A percentile compares a stretch with the other conserved stretches of the same genome.
phyloP scores from a whole-genome alignment of 169 alveolate genomes.

The Eimeria zaria region DNA sequence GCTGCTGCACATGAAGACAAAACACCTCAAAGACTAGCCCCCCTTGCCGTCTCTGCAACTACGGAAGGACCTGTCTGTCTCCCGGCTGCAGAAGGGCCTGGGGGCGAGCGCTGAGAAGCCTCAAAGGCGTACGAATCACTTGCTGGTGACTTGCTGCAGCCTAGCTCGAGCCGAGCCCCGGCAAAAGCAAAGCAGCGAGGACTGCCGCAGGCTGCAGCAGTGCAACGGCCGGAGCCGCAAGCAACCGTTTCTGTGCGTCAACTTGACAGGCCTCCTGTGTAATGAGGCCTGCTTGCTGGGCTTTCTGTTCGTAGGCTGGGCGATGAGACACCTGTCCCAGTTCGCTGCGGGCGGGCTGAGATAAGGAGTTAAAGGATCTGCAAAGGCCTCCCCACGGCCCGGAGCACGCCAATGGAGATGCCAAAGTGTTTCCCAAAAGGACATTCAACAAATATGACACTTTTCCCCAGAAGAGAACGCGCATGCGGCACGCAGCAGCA shows the following conservation, averaged over 20 bases:
- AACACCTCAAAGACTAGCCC: background rate
- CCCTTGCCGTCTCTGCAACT: slow-evolving; percentile 43
- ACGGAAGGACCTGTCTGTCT: background rate
- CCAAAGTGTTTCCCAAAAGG: slow-evolving; percentile 23
- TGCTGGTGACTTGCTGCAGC: background rate
- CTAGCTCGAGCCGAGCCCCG: slow-evolving; percentile 15
- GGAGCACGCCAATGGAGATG: slow-evolving; percentile 13
- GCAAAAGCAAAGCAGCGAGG: slow-evolving; percentile 9
- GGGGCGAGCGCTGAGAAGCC: background rate
- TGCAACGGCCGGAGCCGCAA: slow-evolving; percentile 23
- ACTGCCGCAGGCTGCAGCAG: slow-evolving; percentile 19
- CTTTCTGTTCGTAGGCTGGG: slow-evolving; percentile 7
- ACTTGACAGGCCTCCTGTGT: slow-evolving; percentile 9
- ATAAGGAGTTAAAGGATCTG: background rate
- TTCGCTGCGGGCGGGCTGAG: slow-evolving; percentile 23
- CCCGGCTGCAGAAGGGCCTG: background rate
- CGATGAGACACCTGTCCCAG: slow-evolving; percentile 62
- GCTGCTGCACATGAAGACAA: slow-evolving; percentile 4
- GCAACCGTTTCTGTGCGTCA: slow-evolving; percentile 22
- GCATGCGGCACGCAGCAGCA: slow-evolving; percentile 48
- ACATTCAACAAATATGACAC: background rate
- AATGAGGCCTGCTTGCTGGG: background rate
- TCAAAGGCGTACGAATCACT: background rate
- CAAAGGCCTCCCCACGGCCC: slow-evolving; percentile 44
- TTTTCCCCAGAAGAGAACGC: slow-evolving; percentile 16